These are phyloP conservation scores for Collariella sp. DNA, from an alignment of 495 filamentous ascomycete species.

Conservation along the genomic window DNA sequence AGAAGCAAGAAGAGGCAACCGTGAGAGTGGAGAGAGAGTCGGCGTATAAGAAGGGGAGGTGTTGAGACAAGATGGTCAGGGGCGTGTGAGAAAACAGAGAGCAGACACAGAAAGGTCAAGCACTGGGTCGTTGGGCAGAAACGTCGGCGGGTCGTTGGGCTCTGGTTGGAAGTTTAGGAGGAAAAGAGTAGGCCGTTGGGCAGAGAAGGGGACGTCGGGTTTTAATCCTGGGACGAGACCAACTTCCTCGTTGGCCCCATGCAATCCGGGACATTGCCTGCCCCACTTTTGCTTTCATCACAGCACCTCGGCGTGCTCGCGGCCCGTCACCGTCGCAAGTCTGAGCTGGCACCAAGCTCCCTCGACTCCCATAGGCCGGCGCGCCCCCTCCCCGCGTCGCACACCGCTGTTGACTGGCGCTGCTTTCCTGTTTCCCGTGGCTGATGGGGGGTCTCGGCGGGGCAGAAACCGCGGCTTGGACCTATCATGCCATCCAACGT, in stretches of 20 bases:
- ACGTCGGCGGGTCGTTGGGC: conserved; percentile 39
- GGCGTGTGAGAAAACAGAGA: background rate
- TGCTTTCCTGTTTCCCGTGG: conserved; percentile 22
- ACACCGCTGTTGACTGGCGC: conserved; percentile 21
- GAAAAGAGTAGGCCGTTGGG: conserved; percentile 37
- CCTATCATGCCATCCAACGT: conserved; percentile 26
- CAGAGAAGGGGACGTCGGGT: conserved; percentile 41
- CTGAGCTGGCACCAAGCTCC: conserved; percentile 27
- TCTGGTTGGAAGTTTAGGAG: conserved; percentile 26
- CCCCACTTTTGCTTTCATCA: conserved; percentile 12
- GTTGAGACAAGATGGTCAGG: background rate
- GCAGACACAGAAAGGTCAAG: conserved; percentile 3
- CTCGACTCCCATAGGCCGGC: conserved; percentile 25
- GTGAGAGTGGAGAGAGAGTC: background rate
- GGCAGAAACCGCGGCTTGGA: conserved; percentile 16
- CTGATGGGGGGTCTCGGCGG: conserved; percentile 17
- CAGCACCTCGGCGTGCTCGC: conserved; percentile 12
- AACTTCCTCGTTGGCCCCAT: conserved; percentile 1
- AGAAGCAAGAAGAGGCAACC: background rate
- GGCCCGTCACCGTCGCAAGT: conserved; percentile 26
- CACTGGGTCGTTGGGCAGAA: conserved; percentile 36
- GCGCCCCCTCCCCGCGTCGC: conserved; percentile 11
- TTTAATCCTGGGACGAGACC: conserved; percentile 31
- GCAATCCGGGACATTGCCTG: conserved; percentile 4
- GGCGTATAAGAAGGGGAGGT: conserved; percentile 2